phyloP scores from a whole-genome alignment of 805 yeast species.

The Lipomyces orientalis region DNA sequence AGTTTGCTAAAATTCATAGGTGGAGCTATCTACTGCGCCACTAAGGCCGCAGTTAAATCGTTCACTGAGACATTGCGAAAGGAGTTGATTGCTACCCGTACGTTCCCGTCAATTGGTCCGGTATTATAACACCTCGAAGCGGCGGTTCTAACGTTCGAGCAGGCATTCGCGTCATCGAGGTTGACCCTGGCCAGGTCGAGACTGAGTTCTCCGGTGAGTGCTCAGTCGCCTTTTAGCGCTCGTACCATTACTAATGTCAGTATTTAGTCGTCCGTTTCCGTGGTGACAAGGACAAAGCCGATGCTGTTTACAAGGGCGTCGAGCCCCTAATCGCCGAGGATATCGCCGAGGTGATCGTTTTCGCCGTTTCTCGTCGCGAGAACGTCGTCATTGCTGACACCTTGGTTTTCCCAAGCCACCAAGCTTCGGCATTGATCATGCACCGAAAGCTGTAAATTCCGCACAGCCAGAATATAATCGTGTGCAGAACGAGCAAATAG shows the following conservation, averaged over 20 bases:
- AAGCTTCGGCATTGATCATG: conserved; percentile 45
- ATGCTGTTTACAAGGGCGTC: conserved; percentile 67
- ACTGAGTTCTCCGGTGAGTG: conserved; percentile 64
- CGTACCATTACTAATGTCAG: background rate
- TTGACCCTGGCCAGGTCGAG: conserved; percentile 81
- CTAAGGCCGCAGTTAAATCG: conserved; percentile 65
- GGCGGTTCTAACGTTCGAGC: background rate
- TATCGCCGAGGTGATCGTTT: conserved; percentile 75
- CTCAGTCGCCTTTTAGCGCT: conserved; percentile 18
- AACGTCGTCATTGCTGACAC: conserved; percentile 82
- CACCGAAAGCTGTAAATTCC: conserved; percentile 32
- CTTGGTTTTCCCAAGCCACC: conserved; percentile 82
- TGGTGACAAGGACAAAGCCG: conserved; percentile 67
- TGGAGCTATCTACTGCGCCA: conserved; percentile 73
- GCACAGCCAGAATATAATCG: background rate
- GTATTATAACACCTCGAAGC: background rate
- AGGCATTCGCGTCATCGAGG: conserved; percentile 67
- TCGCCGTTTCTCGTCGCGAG: conserved; percentile 64
- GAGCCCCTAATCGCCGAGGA: conserved; percentile 76
- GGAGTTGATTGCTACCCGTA: conserved; percentile 70
- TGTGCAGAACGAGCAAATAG: background rate
- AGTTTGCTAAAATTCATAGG: conserved; percentile 43
- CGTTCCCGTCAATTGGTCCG: background rate
- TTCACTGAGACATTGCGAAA: conserved; percentile 69
- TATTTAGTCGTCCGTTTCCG: conserved; percentile 45